These are phyloP conservation scores for Penicillium canariense DNA, from an alignment of 495 filamentous ascomycete genomes.

Conservation along the genomic window DNA sequence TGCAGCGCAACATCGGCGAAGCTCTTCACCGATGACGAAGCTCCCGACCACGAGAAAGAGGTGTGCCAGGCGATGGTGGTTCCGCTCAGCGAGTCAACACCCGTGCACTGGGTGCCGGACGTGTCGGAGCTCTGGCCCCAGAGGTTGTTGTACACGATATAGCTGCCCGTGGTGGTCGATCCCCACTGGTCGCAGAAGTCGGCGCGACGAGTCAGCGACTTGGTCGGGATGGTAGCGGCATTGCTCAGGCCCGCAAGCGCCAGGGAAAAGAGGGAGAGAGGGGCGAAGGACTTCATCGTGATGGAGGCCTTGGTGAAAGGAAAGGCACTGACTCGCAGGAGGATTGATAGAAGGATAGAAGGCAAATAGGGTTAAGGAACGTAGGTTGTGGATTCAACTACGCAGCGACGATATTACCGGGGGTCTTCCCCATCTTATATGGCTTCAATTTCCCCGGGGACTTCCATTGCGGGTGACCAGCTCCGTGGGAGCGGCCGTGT, in stretches of 20 bases:
- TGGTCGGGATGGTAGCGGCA: conserved; percentile 36
- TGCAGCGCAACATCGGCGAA: conserved; percentile 54
- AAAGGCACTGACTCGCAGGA: not conserved
- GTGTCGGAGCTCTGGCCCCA: conserved; percentile 46
- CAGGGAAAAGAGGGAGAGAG: conserved; percentile 24
- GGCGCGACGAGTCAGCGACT: conserved; percentile 38
- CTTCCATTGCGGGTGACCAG: not conserved
- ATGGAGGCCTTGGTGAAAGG: not conserved
- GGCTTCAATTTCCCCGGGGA: not conserved
- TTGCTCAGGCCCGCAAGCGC: conserved; percentile 33
- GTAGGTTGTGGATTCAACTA: not conserved
- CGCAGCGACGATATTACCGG: not conserved
- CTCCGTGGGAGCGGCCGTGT: conserved; percentile 23
- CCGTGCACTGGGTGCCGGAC: conserved; percentile 57
- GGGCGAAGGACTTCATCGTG: conserved; percentile 38
- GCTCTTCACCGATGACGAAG: conserved; percentile 54
- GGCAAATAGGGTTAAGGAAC: not conserved
- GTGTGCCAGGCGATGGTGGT: conserved; percentile 55
- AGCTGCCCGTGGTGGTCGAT: conserved; percentile 41
- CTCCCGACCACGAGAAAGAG: conserved; percentile 56
- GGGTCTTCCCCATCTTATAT: conserved; percentile 13
- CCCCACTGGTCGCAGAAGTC: conserved; percentile 53
- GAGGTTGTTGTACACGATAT: conserved; percentile 55
- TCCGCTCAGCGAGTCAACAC: conserved; percentile 45
- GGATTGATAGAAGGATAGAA: too few relatives aligned